Evolutionary conservation across 108 stramenopile genomes (phyloP).

Genomic region (Fragilaria radians): DNA sequence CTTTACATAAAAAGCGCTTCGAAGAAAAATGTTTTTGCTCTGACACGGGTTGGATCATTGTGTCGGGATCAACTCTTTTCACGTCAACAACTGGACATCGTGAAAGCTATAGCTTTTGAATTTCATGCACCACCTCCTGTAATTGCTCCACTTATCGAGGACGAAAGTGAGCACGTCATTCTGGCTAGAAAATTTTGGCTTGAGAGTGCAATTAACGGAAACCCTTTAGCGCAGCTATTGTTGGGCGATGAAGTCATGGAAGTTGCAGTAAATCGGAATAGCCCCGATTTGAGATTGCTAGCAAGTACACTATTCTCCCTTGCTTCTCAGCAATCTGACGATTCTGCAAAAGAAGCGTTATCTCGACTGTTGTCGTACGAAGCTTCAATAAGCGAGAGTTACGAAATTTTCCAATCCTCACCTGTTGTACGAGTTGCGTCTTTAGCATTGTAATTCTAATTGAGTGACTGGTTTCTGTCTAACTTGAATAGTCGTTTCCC

Average conservation of each 20-base stretch:
- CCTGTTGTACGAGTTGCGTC: slow-evolving; percentile 40
- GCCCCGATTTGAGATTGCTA: slow-evolving; percentile 19
- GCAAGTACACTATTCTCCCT: slow-evolving; percentile 45
- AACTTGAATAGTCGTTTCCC: no score
- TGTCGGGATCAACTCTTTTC: slow-evolving; percentile 28
- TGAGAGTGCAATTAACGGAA: slow-evolving; percentile 44
- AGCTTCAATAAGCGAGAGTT: slow-evolving; percentile 15
- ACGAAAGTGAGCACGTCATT: no score
- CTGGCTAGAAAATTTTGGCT: slow-evolving; percentile 47
- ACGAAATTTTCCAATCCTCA: slow-evolving; percentile 36
- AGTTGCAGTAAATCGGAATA: slow-evolving; percentile 9
- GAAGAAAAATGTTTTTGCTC: slow-evolving; percentile 47
- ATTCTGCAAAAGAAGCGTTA: slow-evolving; percentile 33
- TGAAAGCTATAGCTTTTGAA: slow-evolving; percentile 7
- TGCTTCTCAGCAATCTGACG: slow-evolving; percentile 46
- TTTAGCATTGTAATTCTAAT: no score
- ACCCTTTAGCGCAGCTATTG: slow-evolving; percentile 44
- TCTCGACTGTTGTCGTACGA: slow-evolving; percentile 39
- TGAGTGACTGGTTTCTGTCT: no score
- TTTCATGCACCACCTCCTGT: slow-evolving; percentile 3
- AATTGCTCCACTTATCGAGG: neutral
- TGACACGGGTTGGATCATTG: slow-evolving; percentile 47
- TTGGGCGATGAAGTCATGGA: slow-evolving; percentile 57
- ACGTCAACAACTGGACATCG: slow-evolving; percentile 12
- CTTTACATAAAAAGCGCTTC: slow-evolving; percentile 53